Base-by-base conservation (phyloP, 352 stramenopile genomes). In the Plasmopara muralis region DNA sequence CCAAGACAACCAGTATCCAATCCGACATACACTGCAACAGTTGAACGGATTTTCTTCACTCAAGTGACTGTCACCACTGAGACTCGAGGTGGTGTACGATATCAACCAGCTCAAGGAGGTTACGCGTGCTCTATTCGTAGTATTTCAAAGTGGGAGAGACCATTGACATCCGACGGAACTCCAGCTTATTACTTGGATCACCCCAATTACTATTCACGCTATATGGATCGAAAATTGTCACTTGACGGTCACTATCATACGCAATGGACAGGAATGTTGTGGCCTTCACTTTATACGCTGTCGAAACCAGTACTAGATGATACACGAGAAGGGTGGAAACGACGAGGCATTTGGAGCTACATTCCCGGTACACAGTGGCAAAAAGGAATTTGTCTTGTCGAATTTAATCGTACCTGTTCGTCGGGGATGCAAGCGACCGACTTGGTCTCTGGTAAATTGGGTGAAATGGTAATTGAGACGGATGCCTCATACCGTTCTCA, bases 161-260 rank as follows among this genome's bases (percentile, higher is more conserved):
- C 78, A 4, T 43, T 37, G 33, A 78, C 64, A 5, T 57, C 66
- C 10, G 66, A 74, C 39, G 76, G 66, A 5, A 89, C 77, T 8
- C 43, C 85, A 0, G 68, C 73, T n/a, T 85, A 69, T 40, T 83
- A 97, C 47, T 91, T 93, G 30, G 66, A 97, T 47, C 90, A 97
- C 58, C 89, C 95, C 4, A 98, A 98, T 69, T 99, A 97, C 51
- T 98, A 95, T 50, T 98, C 90, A 12, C 80, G 73, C 12, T 98
- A 97, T 65, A 98, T 98, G 95, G 83, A 98, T 72, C 72, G 64
- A 49, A 71, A 66, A 29, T 47, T 79, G 43, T 89, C 89, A 43
- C 65, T 57, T 18, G 89, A 98, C 64, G 83, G 78, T 20, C 60
- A 77, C 15, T 80, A 77, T 40, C 92, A 97, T 62, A 96, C 90